These are phyloP conservation scores for Pseudogymnoascus sp. DNA, from an alignment of 2,329 filamentous ascomycete genomes.

Conservation along the genomic window DNA sequence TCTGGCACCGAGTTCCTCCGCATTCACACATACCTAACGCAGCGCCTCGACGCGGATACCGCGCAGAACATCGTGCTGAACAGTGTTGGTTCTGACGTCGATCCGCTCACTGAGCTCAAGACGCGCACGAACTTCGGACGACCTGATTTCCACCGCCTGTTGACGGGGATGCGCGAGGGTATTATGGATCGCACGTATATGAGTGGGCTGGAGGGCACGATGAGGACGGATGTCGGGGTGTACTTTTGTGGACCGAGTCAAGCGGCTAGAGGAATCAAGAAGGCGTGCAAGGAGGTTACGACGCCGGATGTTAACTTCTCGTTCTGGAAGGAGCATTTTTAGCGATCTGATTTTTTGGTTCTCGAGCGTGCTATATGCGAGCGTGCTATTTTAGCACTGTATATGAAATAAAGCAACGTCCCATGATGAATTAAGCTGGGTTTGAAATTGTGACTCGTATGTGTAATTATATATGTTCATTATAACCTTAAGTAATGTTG, in stretches of 20 bases:
- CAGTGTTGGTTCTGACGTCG: slow-evolving; percentile 77
- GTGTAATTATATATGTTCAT: not conserved
- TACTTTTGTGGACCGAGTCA: slow-evolving; percentile 67
- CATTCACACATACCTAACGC: slow-evolving; percentile 96
- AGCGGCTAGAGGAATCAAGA: slow-evolving; percentile 73
- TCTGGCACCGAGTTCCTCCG: slow-evolving; percentile 78
- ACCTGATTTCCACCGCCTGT: slow-evolving; percentile 76
- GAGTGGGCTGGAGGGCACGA: slow-evolving; percentile 66
- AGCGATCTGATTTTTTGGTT: slow-evolving; percentile 19
- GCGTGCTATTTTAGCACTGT: not conserved
- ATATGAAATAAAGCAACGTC: not conserved
- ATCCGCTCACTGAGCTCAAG: slow-evolving; percentile 87
- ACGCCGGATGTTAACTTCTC: slow-evolving; percentile 80
- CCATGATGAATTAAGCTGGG: not conserved
- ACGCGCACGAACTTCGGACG: slow-evolving; percentile 89
- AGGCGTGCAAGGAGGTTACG: slow-evolving; percentile 66
- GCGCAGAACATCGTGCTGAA: slow-evolving; percentile 96
- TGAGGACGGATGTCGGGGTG: slow-evolving; percentile 82
- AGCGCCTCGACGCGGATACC: slow-evolving; percentile 84
- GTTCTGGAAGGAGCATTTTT: slow-evolving; percentile 98
- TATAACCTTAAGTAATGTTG: not conserved
- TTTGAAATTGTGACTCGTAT: not conserved
- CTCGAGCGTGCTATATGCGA: not conserved
- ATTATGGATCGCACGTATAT: slow-evolving; percentile 82
- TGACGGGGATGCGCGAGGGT: slow-evolving; percentile 78